These are phyloP conservation scores for Podospora comata DNA, from an alignment of 495 filamentous ascomycete species.

Conservation along the genomic window DNA sequence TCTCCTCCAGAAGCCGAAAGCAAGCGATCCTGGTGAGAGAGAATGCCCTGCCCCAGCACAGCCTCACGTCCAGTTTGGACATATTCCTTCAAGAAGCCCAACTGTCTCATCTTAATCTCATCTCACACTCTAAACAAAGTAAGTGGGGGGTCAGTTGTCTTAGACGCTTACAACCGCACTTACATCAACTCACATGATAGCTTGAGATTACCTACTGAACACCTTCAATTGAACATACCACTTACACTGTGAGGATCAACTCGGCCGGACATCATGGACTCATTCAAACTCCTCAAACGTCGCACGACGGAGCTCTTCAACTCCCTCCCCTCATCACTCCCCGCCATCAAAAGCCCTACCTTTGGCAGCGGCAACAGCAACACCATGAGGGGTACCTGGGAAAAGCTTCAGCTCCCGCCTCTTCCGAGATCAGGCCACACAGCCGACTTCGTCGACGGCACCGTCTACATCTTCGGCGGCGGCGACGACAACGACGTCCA, in stretches of 20 bases:
- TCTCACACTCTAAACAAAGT: neutral
- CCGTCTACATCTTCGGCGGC: slow-evolving; percentile 69
- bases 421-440: slow-evolving; percentile 69
- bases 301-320: slow-evolving; percentile 44
- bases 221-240: neutral
- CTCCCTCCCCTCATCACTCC: slow-evolving; percentile 32
- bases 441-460: slow-evolving; percentile 61
- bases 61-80: slow-evolving; percentile 2
- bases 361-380: slow-evolving; percentile 15
- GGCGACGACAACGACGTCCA: slow-evolving; percentile 71
- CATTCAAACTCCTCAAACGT: slow-evolving; percentile 44
- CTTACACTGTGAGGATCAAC: neutral
- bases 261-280: slow-evolving; percentile 36
- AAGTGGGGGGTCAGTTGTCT: neutral
- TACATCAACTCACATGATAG: neutral
- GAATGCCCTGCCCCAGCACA: slow-evolving; percentile 13
- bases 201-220: neutral
- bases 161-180: neutral
- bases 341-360: slow-evolving; percentile 17
- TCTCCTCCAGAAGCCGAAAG: neutral
- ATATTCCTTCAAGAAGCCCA: neutral
- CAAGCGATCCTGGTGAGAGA: neutral
- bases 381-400: slow-evolving; percentile 56
- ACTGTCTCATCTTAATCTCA: neutral
- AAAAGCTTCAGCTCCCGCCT: slow-evolving; percentile 49